Evolutionary conservation across 1,139 yeast genomes (phyloP), one percentile per base, ranked within the genome.

Genomic region (Hansenula anomala): DNA sequence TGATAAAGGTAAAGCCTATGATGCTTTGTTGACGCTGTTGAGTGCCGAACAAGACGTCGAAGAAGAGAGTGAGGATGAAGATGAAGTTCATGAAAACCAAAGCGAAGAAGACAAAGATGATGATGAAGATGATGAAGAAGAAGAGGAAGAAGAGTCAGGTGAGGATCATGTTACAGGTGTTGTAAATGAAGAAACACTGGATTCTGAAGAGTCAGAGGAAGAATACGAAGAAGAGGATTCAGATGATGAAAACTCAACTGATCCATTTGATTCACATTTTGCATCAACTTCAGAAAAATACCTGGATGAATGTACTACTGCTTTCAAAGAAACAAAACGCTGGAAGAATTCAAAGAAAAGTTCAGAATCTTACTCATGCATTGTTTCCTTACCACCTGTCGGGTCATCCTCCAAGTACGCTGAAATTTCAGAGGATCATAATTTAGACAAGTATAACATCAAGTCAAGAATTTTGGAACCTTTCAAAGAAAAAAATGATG

Each of bases 211-310:
- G 5, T 66, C 57, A 6, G 66, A 59, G 5, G 60, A 52, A 10
- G 60, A 52, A 5, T 63, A 56, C 6, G 63, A 53, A 2, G 67
- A 47, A 8, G 53, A 50, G 10, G 58, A 51, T 7, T 55, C 48
- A 4, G 56, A 50, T 5, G 61, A 53, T 1, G 64, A 59, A 4
- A 66, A 65, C 36, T 57, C 43, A 22, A 55, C 54, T 12, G 88
- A 82, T 58, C 87, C 95, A 0, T 89, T 84, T 52, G 88, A 85
- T 46, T 56, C 64, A 20, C 97, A 90, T 57, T 90, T 83, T 58
- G 84, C 81, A 38, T 61, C 66, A 23, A 68, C 74, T 0, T 76
- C 80, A 16, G 73, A 67, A 16, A 56, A 58, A 1, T 56, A 57
- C 27, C 58, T 80, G 6, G 67, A 67, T 7, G 52, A 61, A 22